These are phyloP conservation scores for Lactifluus volemus DNA, from an alignment of 768 basidiomycete genomes.

Conservation along the genomic window DNA sequence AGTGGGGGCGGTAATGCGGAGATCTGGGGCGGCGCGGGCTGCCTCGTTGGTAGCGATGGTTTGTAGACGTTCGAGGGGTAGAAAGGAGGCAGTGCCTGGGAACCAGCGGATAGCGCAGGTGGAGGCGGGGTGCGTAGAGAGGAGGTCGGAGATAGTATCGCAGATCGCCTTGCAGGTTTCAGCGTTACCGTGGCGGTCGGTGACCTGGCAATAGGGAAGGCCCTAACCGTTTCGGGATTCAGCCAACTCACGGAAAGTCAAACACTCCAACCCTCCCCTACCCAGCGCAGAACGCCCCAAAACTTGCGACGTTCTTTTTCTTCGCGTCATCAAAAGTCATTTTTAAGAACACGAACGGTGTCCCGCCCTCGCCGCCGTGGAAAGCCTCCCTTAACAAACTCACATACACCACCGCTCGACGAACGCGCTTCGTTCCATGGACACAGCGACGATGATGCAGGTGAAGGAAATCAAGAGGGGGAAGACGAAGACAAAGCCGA, in stretches of 20 bases:
- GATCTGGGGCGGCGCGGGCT: too few relatives aligned
- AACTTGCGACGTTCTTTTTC: neutral
- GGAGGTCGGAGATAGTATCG: too few relatives aligned
- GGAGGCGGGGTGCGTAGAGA: too few relatives aligned
- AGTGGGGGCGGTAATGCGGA: too few relatives aligned
- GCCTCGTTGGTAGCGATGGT: too few relatives aligned
- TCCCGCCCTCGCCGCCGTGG: neutral
- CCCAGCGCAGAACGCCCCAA: neutral
- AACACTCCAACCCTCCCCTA: slow-evolving; percentile 2
- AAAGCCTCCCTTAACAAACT: neutral
- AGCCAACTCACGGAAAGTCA: slow-evolving; percentile 8
- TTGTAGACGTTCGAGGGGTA: too few relatives aligned
- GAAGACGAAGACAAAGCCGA: neutral
- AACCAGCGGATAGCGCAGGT: too few relatives aligned
- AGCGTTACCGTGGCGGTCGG: too few relatives aligned
- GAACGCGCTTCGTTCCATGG: neutral
- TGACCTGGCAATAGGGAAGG: too few relatives aligned
- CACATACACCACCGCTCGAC: neutral
- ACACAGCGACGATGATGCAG: neutral
- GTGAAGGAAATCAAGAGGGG: slow-evolving; percentile 10
- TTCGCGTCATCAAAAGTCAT: neutral
- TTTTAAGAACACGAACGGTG: neutral
- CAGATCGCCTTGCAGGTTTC: too few relatives aligned
- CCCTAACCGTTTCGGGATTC: too few relatives aligned
- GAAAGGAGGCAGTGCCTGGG: too few relatives aligned